Base-by-base conservation (phyloP, 768 basidiomycete genomes). In the Naganishia antarctica region DNA sequence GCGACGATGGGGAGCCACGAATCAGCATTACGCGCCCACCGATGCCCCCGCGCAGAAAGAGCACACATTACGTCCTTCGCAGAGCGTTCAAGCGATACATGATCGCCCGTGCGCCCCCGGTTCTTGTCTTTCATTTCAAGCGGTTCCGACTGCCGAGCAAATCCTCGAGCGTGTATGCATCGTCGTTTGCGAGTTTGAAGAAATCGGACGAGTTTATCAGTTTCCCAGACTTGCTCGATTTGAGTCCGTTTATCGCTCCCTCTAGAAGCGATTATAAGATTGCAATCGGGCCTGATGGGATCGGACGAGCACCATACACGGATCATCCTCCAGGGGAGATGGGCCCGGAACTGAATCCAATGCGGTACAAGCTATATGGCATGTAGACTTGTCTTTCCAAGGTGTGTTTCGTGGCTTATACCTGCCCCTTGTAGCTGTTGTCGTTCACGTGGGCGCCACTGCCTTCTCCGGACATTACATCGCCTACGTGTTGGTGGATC, bases 21-120 rank as follows among this genome's bases (percentile, higher is more conserved):
- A 32, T 66, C 28, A 50, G 46, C 37, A 47, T 53, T 57, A 62
- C 18, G 7, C 65, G 69, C 29, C 71, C 75, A 15, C 63, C 53
- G 25, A 70, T 70, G 59, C 68, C 70, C 5, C 45, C 61, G 5
- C 66, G 69, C 5, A 71, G 68, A n/a, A 75, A 78, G 76, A 37
- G 77, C 78, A 21, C 80, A 64, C 89, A 88, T 34, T 86, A 85
- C 53, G 81, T 94, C 49, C 82, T 88, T 78, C 85, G 90, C 1
- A 82, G 89, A 1, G 90, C 91, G 4, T 91, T 90, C 80, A 98
- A 98, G 78, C 88, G 93, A 13, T 98, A 96, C 78, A 85, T 98
- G 65, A 89, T 98, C 75, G 84, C 86, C 16, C 73, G 76, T 43
- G 74, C 78, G 15, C 93, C 93, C 0, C 90, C 91, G 0, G 83